Conservation (phyloP, 768 basidiomycete genomes). For the Exidia glandulosa region DNA sequence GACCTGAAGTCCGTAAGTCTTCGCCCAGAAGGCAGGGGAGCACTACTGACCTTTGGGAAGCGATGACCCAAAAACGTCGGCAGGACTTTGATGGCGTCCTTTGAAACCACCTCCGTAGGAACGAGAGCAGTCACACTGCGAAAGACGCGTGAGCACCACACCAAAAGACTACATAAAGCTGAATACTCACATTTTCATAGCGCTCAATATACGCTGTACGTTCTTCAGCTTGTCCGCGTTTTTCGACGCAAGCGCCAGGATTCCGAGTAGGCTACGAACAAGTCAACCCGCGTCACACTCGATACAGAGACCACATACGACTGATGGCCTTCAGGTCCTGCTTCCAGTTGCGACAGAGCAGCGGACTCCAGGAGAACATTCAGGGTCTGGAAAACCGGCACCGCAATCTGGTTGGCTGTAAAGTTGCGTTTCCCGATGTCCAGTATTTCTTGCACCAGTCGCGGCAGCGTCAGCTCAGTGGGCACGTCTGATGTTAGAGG, state of each 20-base stretch:
- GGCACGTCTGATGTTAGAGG: conserved; percentile 26
- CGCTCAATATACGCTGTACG: conserved; percentile 65
- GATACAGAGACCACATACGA: conserved; percentile 32
- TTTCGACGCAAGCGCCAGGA: conserved; percentile 47
- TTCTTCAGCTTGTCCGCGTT: conserved; percentile 67
- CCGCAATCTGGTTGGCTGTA: conserved; percentile 56
- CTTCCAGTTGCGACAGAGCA: conserved; percentile 37
- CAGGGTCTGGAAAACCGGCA: conserved; percentile 75
- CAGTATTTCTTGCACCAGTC: conserved; percentile 50
- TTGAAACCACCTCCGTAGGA: conserved; percentile 35
- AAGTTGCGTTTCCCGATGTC: conserved; percentile 41
- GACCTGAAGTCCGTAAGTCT: conserved; percentile 34
- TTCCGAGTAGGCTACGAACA: conserved; percentile 35
- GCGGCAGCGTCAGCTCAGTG: conserved; percentile 34
- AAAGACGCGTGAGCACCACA: conserved; percentile 4
- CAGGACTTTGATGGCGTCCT: conserved; percentile 31
- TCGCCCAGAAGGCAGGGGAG: background rate
- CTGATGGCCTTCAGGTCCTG: conserved; percentile 34
- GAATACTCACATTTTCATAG: conserved; percentile 68
- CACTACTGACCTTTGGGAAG: conserved; percentile 61
- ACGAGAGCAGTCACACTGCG: conserved; percentile 58
- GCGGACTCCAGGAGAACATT: conserved; percentile 64
- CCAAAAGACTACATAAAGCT: background rate
- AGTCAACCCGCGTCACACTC: conserved; percentile 1
- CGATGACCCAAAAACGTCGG: conserved; percentile 60